Evolutionary conservation across 768 basidiomycete genomes (phyloP).

Genomic region (Macrolepiota dolichaula): DNA sequence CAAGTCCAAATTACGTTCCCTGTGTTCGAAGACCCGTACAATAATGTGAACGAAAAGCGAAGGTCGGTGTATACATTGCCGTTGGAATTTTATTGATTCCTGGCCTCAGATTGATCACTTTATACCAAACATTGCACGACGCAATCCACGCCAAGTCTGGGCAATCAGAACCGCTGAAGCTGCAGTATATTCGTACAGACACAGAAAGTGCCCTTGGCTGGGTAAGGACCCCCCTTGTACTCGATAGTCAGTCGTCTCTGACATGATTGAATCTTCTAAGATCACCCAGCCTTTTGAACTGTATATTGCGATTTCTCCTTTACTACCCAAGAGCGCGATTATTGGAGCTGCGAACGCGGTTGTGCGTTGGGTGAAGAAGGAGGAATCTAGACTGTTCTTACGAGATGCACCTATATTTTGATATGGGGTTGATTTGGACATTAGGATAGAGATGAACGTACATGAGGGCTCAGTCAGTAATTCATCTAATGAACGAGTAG

Average conservation of each 20-base stretch:
- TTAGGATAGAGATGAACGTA: too few relatives aligned
- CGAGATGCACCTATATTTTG: constrained; percentile 85
- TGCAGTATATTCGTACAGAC: constrained; percentile 84
- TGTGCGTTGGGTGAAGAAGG: constrained; percentile 86
- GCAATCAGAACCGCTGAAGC: constrained; percentile 73
- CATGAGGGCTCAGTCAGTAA: too few relatives aligned
- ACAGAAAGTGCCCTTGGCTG: constrained; percentile 92
- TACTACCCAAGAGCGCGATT: constrained; percentile 82
- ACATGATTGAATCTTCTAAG: constrained; percentile 35
- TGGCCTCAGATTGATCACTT: constrained; percentile 62
- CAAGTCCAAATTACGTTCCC: constrained; percentile 91
- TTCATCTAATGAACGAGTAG: too few relatives aligned
- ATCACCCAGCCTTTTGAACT: constrained; percentile 93
- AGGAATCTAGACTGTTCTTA: constrained; percentile 80
- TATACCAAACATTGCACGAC: constrained; percentile 88
- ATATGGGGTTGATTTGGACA: background rate
- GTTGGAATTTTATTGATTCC: background rate
- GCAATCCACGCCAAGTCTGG: constrained; percentile 88
- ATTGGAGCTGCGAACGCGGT: constrained; percentile 89
- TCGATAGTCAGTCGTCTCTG: background rate
- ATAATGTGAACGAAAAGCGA: constrained; percentile 51
- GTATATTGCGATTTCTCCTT: constrained; percentile 79
- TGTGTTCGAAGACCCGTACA: constrained; percentile 83
- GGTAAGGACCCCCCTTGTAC: constrained; percentile 48
- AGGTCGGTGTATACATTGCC: constrained; percentile 37